Conservation (phyloP, 768 basidiomycete genomes). For the Tulasnella sp. region DNA sequence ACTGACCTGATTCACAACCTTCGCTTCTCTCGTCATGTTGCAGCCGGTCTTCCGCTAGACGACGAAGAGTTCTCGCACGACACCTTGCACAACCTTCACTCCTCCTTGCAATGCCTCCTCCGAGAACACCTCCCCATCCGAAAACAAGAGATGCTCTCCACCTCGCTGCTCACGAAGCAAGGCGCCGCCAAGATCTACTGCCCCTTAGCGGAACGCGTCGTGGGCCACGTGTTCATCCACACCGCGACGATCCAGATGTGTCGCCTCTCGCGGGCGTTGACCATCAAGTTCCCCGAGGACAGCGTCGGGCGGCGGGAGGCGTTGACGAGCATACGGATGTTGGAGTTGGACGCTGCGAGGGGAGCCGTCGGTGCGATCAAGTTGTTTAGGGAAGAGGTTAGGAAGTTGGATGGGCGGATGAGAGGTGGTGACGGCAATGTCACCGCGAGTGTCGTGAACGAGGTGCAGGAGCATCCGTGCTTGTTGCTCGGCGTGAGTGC, state of each 20-base stretch:
- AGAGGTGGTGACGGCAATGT: neutral
- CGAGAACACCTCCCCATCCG: neutral
- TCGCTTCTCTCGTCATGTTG: neutral
- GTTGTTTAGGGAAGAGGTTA: neutral
- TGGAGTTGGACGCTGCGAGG: neutral
- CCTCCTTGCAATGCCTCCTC: neutral
- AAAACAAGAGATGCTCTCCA: neutral
- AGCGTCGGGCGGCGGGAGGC: neutral
- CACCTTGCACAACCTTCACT: neutral
- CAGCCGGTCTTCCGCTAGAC: neutral
- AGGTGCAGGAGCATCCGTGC: constrained; percentile 8
- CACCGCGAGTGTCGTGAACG: neutral
- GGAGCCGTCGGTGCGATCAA: neutral
- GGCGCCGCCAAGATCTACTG: neutral
- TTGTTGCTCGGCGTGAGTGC: constrained; percentile 6
- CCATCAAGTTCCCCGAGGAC: neutral
- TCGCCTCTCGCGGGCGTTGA: neutral
- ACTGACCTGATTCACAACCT: neutral
- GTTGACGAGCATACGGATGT: neutral
- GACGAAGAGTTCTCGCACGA: neutral
- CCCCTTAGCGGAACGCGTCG: constrained; percentile 1
- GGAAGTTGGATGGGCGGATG: constrained; percentile 2
- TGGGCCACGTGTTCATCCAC: constrained; percentile 8
- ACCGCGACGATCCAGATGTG: constrained; percentile 9
- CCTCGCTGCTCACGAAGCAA: neutral